Evolutionary conservation across 345 rosid species (phyloP).

Genomic region (Citrus unshiu): DNA sequence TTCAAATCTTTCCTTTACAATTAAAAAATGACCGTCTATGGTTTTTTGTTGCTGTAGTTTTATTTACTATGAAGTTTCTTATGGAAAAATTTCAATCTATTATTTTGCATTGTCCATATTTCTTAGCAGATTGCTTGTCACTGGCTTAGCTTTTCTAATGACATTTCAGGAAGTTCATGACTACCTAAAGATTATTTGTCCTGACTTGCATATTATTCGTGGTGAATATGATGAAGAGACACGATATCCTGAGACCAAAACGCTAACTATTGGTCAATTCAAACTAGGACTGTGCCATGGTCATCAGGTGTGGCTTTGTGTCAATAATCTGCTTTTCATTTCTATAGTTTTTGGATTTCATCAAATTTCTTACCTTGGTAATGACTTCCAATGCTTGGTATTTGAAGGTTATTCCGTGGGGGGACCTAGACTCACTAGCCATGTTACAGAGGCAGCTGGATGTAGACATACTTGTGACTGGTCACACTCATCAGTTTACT

Average conservation of each 20-base stretch:
- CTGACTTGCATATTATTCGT: slow-evolving; percentile 78
- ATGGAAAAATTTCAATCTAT: not conserved
- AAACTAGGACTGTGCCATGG: slow-evolving; percentile 94
- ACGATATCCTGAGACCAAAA: slow-evolving; percentile 80
- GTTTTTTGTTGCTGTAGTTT: not conserved
- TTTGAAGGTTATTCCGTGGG: slow-evolving; percentile 89
- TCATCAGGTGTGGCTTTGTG: slow-evolving; percentile 61
- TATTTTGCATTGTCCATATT: not conserved
- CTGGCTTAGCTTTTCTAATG: slow-evolving; percentile 10
- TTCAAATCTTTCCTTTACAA: not conserved
- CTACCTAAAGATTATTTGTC: slow-evolving; percentile 85
- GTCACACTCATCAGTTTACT: slow-evolving; percentile 95
- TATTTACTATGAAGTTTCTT: not conserved
- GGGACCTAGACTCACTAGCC: slow-evolving; percentile 88
- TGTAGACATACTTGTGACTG: slow-evolving; percentile 92
- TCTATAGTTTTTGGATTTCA: not conserved
- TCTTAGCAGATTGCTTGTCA: not conserved
- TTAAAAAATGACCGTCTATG: not conserved
- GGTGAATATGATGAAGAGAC: slow-evolving; percentile 91
- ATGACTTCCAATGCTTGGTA: slow-evolving; percentile 4
- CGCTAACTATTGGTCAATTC: slow-evolving; percentile 88
- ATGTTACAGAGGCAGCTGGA: slow-evolving; percentile 96
- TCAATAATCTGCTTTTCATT: not conserved
- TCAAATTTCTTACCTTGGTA: not conserved
- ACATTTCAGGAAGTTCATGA: slow-evolving; percentile 80